These are phyloP conservation scores for Geotrichum aggregatum DNA, from an alignment of 1,139 yeast species.

Conservation along the genomic window DNA sequence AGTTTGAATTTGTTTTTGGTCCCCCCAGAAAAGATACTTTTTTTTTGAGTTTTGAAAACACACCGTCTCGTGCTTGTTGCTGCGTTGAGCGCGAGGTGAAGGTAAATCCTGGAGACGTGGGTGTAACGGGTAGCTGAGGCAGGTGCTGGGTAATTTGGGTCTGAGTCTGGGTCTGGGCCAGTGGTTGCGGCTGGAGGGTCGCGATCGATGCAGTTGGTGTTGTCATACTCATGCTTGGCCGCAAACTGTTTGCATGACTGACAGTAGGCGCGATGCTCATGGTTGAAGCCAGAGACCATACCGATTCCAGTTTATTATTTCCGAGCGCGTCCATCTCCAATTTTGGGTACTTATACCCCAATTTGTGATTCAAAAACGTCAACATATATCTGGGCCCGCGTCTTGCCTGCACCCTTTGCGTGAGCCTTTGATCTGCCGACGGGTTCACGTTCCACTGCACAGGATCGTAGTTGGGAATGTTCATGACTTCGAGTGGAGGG, in stretches of 20 bases:
- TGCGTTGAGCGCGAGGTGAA: neutral
- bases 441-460: neutral
- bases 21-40: neutral
- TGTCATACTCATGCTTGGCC: too few relatives aligned
- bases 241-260: too few relatives aligned
- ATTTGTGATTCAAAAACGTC: neutral
- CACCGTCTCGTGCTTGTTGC: neutral
- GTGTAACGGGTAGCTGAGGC: too few relatives aligned
- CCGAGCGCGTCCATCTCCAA: neutral
- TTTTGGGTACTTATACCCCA: neutral
- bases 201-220: neutral
- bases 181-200: neutral
- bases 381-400: slow-evolving; percentile 2
- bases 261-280: too few relatives aligned
- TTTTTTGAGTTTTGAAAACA: neutral
- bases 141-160: too few relatives aligned
- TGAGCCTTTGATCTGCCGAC: neutral
- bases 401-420: neutral
- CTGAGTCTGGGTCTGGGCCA: too few relatives aligned
- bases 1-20: too few relatives aligned
- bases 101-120: neutral
- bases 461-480: neutral
- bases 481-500: neutral
- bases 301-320: too few relatives aligned
- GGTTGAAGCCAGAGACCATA: too few relatives aligned